Base-by-base conservation (phyloP, 768 basidiomycete species). In the Leccinum pellstonianum region DNA sequence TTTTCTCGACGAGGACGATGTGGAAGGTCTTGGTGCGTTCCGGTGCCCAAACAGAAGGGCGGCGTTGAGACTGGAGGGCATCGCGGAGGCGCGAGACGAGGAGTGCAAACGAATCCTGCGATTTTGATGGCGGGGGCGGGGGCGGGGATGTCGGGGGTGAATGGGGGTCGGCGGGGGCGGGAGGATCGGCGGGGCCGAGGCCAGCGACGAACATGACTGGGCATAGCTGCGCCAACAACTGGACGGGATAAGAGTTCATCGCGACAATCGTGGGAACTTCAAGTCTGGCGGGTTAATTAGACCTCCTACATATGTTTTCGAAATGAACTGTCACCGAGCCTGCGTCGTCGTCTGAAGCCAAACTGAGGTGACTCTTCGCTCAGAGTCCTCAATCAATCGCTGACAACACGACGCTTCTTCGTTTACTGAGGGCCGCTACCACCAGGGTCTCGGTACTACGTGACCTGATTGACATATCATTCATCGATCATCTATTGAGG, bases 121-220 rank as follows among this genome's bases (percentile, higher is more conserved):
- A 56, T 64, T 78, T 65, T 33, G 70, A 53, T 2, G 69, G 75
- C 17, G 71, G 62, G 12, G 68, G 31, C 31, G 76, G 55, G 4
- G 61, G n/a, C 21, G 47, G 47, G 47, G 47, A 19, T 9, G 21
- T 48, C 19, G 47, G 47, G 21, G 19, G 47, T 14, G 47, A 48
- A 63, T 6, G 41, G 4, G 41, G 1, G 41, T 33, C 33, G 23
- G 37, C 7, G 0, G 27, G 6, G 1, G 37, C 4, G 19, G 10
- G 66, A 1, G 64, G 41, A 23, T 48, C 5, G 56, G 37, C 23
- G 67, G 61, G 14, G 55, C 48, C 57, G 49, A 97, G 83, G 2
- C 95, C 95, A 25, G 93, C 93, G 19, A 95, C 90, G 70, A 97
- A 96, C 91, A 98, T 91, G 41, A 98, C 86, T 14, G 96, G 96